A percentile compares a stretch with the other conserved stretches of the same genome.
Evolutionary conservation across 495 filamentous ascomycete genomes (phyloP).

Genomic region (Oleoguttula mirabilis): DNA sequence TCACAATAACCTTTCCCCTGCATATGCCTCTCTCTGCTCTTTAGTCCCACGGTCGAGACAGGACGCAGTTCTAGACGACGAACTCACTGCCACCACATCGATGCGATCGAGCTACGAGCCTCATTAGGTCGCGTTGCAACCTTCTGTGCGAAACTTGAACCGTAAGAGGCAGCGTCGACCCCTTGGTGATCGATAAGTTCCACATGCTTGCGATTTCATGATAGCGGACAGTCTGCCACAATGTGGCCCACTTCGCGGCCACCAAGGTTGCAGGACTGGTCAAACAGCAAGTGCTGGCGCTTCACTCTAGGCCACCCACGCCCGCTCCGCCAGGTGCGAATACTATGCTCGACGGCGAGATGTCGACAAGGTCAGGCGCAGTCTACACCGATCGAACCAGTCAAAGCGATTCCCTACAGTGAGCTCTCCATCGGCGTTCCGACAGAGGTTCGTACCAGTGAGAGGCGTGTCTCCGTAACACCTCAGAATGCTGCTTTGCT

Average conservation of each 20-base stretch:
- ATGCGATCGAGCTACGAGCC: no score
- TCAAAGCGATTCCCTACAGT: conserved; percentile 47
- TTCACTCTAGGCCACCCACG: background rate
- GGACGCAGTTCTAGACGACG: no score
- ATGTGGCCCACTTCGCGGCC: conserved; percentile 20
- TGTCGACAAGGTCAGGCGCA: conserved; percentile 6
- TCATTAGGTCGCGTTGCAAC: no score
- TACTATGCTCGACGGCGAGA: conserved; percentile 6
- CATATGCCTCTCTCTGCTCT: no score
- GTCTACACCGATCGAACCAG: conserved; percentile 1
- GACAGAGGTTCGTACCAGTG: conserved; percentile 43
- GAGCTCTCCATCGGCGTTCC: conserved; percentile 59
- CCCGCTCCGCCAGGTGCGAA: conserved; percentile 1
- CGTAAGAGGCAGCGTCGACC: no score
- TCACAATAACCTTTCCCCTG: no score
- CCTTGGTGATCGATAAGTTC: no score
- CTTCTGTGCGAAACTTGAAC: no score
- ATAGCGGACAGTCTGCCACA: conserved; percentile 9
- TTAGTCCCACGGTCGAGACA: no score
- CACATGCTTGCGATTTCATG: no score
- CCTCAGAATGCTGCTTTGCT: conserved; percentile 66
- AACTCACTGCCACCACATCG: no score
- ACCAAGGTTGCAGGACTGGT: conserved; percentile 15
- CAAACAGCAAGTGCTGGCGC: background rate
- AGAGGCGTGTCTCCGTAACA: conserved; percentile 67